A percentile compares a stretch with the other conserved stretches of the same genome.
Conservation (phyloP, 108 stramenopile species). For the Stephanodiscus minutulus region DNA sequence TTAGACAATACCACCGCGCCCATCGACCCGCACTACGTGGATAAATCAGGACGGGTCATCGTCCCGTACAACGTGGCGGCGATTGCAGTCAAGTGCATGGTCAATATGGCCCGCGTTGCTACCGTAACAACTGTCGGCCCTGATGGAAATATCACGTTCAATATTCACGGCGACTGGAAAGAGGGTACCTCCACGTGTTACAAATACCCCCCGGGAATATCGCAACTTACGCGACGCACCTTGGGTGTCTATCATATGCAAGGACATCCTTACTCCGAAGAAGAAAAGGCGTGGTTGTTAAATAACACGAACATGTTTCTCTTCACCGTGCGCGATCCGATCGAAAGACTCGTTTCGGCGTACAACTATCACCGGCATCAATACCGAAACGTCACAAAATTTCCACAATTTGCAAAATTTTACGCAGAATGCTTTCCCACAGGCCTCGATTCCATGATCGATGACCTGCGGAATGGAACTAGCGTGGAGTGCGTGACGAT, state of each 20-base stretch:
- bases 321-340: conserved; percentile 15
- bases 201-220: neutral
- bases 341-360: neutral
- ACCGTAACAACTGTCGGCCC: too few relatives aligned
- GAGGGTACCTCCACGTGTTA: neutral
- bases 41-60: too few relatives aligned
- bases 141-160: neutral
- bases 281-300: conserved; percentile 1
- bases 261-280: neutral
- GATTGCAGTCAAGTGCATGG: neutral
- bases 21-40: too few relatives aligned
- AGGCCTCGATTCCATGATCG: neutral
- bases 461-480: neutral
- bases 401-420: neutral
- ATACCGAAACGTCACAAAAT: neutral
- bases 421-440: conserved; percentile 5
- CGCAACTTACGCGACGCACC: neutral
- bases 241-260: conserved; percentile 7
- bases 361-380: conserved; percentile 18
- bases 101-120: neutral
- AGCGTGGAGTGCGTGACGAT: neutral
- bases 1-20: neutral
- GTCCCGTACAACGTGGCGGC: neutral
- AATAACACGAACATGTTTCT: conserved; percentile 18
- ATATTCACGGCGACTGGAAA: neutral